Evolutionary conservation across 2,329 filamentous ascomycete genomes (phyloP).

Genomic region (Daldinia sp.): DNA sequence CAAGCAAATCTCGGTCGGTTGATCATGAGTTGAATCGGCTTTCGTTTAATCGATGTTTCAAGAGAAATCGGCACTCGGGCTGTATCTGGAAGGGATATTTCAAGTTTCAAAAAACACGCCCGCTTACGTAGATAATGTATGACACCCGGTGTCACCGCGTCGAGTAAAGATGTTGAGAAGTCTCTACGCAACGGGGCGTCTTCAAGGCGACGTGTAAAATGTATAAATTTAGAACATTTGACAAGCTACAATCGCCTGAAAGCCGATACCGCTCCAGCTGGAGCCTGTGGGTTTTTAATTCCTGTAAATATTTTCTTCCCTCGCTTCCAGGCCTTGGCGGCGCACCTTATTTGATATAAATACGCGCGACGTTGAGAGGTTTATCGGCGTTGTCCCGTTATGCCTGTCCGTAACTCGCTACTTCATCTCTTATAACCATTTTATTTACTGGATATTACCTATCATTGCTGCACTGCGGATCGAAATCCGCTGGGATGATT

Average conservation of each 20-base stretch:
- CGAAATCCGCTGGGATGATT: conserved; percentile 1
- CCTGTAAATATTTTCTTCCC: background rate
- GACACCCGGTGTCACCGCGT: conserved; percentile 30
- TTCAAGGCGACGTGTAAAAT: background rate
- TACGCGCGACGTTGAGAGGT: conserved; percentile 9
- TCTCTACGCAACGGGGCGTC: background rate
- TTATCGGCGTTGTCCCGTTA: conserved; percentile 21
- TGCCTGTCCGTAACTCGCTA: conserved; percentile 28
- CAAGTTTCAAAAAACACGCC: conserved; percentile 36
- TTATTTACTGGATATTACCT: background rate
- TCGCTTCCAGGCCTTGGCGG: conserved; percentile 27
- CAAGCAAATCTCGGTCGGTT: background rate
- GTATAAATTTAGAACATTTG: conserved; percentile 31
- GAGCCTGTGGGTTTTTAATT: conserved; percentile 16
- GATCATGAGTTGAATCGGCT: conserved; percentile 13
- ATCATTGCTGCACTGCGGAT: background rate
- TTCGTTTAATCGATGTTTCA: conserved; percentile 34
- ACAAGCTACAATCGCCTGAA: conserved; percentile 26
- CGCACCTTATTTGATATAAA: conserved; percentile 22
- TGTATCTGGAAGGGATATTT: conserved; percentile 17
- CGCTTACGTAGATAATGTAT: conserved; percentile 38
- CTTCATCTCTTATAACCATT: conserved; percentile 6
- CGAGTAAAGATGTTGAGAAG: background rate
- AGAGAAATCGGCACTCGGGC: conserved; percentile 17
- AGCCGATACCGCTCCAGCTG: conserved; percentile 7